Base-by-base conservation (phyloP, 2,329 filamentous ascomycete species). In the Emericellopsis atlantica region DNA sequence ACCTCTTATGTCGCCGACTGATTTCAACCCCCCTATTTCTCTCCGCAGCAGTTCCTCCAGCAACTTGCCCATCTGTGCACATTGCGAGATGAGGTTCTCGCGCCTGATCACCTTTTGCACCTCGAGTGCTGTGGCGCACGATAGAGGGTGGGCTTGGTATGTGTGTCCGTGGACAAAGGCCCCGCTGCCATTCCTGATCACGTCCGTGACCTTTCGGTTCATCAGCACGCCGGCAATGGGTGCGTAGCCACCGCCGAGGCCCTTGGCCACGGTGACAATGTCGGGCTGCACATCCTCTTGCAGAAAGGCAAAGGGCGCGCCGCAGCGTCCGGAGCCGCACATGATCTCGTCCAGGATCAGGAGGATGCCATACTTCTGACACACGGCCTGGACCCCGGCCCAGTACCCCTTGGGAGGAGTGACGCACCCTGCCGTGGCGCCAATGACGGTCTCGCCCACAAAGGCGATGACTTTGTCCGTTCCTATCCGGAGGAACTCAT, bases 281-380 rank as follows among this genome's bases (percentile, higher is more conserved):
- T 80, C 76, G 0, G 76, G 76, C 2, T 42, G 36, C 6, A 50
- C 42, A 10, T 35, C n/a, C 24, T 62, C 65, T 2, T 44, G 44
- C 37, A 46, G 43, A 37, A 47, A 49, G 2, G 76, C 74, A 56
- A 84, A 72, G 48, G 83, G 57, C 6, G 65, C 73, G 0, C 77
- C 78, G 0, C 67, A 70, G 4, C 79, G 68, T 4, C 79, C 79
- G 57, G 75, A 74, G 9, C 79, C 79, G 39, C 72, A 80, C 81
- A 87, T 86, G 44, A 87, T 70, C 53, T 76, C 70, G 42, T 76
- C 73, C 0, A 75, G 46, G n/a, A 75, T 64, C 5, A 79, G 59
- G 2, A 80, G 61, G 0, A 70, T 68, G 2, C 69, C 71, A 43
- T 79, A 59, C 41, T 66, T 67, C 18, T 71, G 61, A 51, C 76